These are phyloP conservation scores for Musa troglodytarum DNA, from an alignment of 176 grass and related monocot species.

Conservation along the genomic window DNA sequence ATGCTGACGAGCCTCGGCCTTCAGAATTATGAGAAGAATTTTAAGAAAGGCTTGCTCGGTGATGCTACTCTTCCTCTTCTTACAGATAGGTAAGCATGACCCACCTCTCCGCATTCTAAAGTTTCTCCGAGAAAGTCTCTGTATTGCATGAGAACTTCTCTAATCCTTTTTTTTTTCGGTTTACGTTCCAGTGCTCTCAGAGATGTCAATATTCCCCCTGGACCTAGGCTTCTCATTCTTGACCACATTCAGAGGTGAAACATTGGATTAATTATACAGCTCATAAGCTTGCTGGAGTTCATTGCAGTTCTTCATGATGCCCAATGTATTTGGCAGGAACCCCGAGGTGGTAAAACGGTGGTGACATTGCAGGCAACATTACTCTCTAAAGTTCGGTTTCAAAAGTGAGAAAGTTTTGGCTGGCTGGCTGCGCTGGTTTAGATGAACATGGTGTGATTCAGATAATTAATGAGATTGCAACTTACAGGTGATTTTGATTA, in stretches of 20 bases:
- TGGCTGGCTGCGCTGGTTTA: neutral
- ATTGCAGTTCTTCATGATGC: neutral
- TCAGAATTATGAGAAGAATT: conserved; percentile 95
- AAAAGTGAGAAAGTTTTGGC: neutral
- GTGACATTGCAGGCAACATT: conserved; percentile 10
- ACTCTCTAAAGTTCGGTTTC: neutral
- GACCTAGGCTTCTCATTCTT: conserved; percentile 90
- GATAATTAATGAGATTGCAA: neutral
- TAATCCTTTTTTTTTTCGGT: neutral
- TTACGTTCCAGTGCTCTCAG: conserved; percentile 67
- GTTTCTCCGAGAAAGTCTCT: neutral
- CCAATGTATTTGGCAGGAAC: conserved; percentile 47
- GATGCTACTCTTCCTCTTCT: conserved; percentile 82
- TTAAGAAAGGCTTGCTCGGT: conserved; percentile 88
- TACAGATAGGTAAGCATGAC: conserved; percentile 54
- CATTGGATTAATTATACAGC: neutral
- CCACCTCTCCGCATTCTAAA: neutral
- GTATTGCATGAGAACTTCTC: neutral
- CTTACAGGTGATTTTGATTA: neutral
- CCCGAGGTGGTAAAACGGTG: conserved; percentile 38
- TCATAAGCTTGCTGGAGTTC: neutral
- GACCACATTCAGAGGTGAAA: conserved; percentile 83
- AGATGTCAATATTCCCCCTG: conserved; percentile 91
- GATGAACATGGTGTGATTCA: neutral
- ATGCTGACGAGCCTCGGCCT: conserved; percentile 75